Evolutionary conservation across 257 asterid genomes (phyloP).

Genomic region (Euphrasia confusa): DNA sequence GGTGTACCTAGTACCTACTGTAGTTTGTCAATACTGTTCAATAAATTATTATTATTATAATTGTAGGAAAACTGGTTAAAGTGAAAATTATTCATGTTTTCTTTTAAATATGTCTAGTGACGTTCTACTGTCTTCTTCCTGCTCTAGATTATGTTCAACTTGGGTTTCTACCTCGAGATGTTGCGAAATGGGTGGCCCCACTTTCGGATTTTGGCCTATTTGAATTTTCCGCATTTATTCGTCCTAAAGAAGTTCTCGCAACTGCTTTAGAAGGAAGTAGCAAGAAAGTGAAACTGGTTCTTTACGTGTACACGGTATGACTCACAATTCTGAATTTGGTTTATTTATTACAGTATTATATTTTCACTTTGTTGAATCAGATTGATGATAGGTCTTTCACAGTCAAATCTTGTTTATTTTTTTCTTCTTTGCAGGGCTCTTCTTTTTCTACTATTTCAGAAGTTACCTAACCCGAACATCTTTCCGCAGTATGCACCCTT

Average conservation of each 20-base stretch:
- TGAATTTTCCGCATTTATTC: constrained; percentile 73
- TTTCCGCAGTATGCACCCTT: constrained; percentile 64
- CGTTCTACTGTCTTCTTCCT: constrained; percentile 23
- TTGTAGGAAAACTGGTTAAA: too few species aligned
- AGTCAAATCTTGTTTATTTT: constrained; percentile 17
- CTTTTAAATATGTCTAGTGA: constrained; percentile 17
- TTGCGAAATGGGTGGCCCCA: constrained; percentile 85
- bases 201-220: constrained; percentile 67
- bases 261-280: constrained; percentile 79
- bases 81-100: not conserved
- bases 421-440: constrained; percentile 59
- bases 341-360: not conserved
- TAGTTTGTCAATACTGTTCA: too few species aligned
- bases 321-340: constrained; percentile 16
- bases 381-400: constrained; percentile 12
- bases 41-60: too few species aligned
- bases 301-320: constrained; percentile 64
- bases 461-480: constrained; percentile 34
- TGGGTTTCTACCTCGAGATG: constrained; percentile 73
- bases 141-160: constrained; percentile 62
- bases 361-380: constrained; percentile 19
- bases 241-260: constrained; percentile 69
- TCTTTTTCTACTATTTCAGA: constrained; percentile 45
- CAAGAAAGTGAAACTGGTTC: constrained; percentile 55
- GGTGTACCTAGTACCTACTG: too few species aligned